These are phyloP conservation scores for Aspergillus brasiliensis DNA, from an alignment of 2,329 filamentous ascomycete species.

Conservation along the genomic window DNA sequence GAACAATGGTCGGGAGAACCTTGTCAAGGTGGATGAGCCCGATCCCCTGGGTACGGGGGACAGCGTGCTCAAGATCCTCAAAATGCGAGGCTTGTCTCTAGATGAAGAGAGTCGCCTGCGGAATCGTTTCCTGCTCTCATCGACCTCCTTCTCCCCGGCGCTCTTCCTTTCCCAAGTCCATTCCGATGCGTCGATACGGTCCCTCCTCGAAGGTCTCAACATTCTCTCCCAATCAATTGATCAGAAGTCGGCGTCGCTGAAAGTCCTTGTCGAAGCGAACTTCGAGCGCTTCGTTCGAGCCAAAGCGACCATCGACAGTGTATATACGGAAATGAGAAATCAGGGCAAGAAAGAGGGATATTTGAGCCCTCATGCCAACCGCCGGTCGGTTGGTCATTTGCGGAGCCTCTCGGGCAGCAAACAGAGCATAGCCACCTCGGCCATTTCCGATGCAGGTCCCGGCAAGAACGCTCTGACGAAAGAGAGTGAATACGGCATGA, in stretches of 20 bases:
- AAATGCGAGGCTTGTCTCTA: constrained; percentile 73
- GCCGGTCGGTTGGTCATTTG: constrained; percentile 64
- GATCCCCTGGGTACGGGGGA: constrained; percentile 87
- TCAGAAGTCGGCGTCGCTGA: constrained; percentile 94
- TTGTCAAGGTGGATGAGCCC: constrained; percentile 87
- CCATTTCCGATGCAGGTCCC: constrained; percentile 53
- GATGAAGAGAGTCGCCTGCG: constrained; percentile 81
- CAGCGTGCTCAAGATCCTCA: constrained; percentile 80
- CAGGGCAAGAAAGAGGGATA: constrained; percentile 61
- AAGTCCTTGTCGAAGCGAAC: constrained; percentile 94
- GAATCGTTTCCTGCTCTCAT: constrained; percentile 92
- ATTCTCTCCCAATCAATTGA: constrained; percentile 90
- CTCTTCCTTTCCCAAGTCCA: constrained; percentile 93
- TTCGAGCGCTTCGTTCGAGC: constrained; percentile 97
- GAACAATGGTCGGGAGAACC: constrained; percentile 69
- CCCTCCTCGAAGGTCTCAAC: constrained; percentile 78
- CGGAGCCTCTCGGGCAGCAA: constrained; percentile 55
- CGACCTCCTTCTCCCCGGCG: constrained; percentile 90
- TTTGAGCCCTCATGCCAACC: constrained; percentile 54
- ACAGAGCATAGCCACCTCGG: constrained; percentile 41
- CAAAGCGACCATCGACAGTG: constrained; percentile 97
- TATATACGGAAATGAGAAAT: constrained; percentile 91
- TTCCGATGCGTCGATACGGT: constrained; percentile 78
- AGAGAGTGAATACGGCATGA: constrained; percentile 87
- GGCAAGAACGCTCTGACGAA: constrained; percentile 91